These are phyloP conservation scores for Aureobasidium sp. DNA, from an alignment of 2,329 filamentous ascomycete genomes.

Conservation along the genomic window DNA sequence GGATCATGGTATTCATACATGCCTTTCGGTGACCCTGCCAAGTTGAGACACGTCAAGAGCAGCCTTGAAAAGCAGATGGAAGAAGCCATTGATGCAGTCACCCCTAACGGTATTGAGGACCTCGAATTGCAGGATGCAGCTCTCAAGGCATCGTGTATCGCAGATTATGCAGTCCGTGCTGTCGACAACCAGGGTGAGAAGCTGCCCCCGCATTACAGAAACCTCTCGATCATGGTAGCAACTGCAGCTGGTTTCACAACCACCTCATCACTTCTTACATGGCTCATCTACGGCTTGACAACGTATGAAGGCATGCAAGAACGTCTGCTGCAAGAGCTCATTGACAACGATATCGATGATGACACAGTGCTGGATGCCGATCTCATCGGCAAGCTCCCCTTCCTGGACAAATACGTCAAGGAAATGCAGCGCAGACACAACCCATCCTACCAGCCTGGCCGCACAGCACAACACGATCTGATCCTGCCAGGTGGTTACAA, in stretches of 20 bases:
- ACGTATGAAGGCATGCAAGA: slow-evolving; percentile 49
- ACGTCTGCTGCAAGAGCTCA: slow-evolving; percentile 48
- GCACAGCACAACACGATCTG: slow-evolving; percentile 48
- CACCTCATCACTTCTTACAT: slow-evolving; percentile 49
- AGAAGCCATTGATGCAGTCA: slow-evolving; percentile 30
- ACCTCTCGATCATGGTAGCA: slow-evolving; percentile 40
- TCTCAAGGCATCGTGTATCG: slow-evolving; percentile 25
- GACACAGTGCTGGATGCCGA: slow-evolving; percentile 29
- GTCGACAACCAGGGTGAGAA: slow-evolving; percentile 48
- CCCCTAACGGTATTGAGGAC: slow-evolving; percentile 26
- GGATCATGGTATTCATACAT: slow-evolving; percentile 49
- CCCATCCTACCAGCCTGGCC: slow-evolving; percentile 52
- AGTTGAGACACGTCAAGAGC: slow-evolving; percentile 27
- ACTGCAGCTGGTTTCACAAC: slow-evolving; percentile 54
- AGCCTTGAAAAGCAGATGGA: slow-evolving; percentile 32
- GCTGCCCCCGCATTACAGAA: slow-evolving; percentile 37
- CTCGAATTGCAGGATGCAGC: slow-evolving; percentile 31
- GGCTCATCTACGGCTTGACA: slow-evolving; percentile 48
- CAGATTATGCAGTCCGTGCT: slow-evolving; percentile 47
- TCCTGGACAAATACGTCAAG: slow-evolving; percentile 52
- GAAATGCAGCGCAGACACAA: slow-evolving; percentile 53
- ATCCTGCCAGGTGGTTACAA: slow-evolving; percentile 53
- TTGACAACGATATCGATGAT: slow-evolving; percentile 32
- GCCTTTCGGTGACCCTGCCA: slow-evolving; percentile 49
- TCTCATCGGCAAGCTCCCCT: slow-evolving; percentile 35